Evolutionary conservation across 495 filamentous ascomycete species (phyloP), one percentile per base, ranked within the genome.

Genomic region (Xylaria bambusicola): DNA sequence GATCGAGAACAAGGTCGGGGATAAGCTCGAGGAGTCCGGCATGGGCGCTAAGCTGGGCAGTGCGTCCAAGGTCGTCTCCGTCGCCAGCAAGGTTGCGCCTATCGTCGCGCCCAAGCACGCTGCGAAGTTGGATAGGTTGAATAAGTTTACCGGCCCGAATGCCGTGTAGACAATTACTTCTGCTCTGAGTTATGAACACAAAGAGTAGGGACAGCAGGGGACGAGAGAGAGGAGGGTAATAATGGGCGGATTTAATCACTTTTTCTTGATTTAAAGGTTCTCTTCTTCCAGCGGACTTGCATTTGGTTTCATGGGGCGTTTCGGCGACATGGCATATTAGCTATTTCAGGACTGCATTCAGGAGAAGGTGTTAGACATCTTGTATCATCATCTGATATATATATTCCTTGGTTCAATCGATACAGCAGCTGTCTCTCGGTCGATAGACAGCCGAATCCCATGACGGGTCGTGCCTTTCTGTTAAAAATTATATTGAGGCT

Each of bases 1-100:
- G 61, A 52, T 63, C 27, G 68, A 68, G 56, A 45, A 56, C 12
- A 38, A 51, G 12, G 44, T 71, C 36, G 60, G 57, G 17, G 58
- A 66, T 7, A 66, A 62, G 58, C 47, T 70, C 5, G 58, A 52
- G 6, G 59, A 53, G 2, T 24, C 42, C 20, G 36, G 42, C 5
- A 6, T 56, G 8, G 53, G 53, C 4, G n/a, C 18, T 24, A 47
- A 56, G 10, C 1, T 56, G 4, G 21, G 36, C 9, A 17, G 38
- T 12, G 57, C 49, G 13, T 36, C 48, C 4, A 33, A 60, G 5
- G 20, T 60, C 40, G 57, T 49, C 8, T 31, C 20, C 5, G 5
- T 33, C 10, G 29, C 29, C 10, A 33, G 29, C 26, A 60, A 52
- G 41, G 15, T 24, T 26, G 36, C 49, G 41, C 57, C 57, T 0